phyloP scores from a whole-genome alignment of 2,329 filamentous ascomycete species.

The Colletotrichum sp. region DNA sequence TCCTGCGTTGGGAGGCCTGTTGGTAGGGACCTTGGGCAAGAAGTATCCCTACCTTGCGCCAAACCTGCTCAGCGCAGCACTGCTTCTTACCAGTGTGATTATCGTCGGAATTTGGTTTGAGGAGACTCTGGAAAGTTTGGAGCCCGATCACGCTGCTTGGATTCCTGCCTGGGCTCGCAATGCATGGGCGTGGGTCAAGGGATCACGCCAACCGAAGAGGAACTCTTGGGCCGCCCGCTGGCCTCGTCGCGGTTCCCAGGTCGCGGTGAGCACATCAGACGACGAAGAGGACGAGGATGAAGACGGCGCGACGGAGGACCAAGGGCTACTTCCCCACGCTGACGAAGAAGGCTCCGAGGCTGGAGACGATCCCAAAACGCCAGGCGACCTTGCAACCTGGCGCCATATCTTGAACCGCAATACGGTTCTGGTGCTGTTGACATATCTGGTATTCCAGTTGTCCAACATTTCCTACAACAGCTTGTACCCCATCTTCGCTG shows the following conservation, averaged over 20 bases:
- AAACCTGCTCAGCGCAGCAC: slow-evolving; percentile 77
- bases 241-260: slow-evolving; percentile 32
- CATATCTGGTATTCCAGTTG: slow-evolving; percentile 92
- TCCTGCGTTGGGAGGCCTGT: slow-evolving; percentile 84
- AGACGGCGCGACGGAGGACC: slow-evolving; percentile 14
- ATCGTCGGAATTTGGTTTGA: slow-evolving; percentile 82
- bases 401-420: slow-evolving; percentile 76
- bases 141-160: slow-evolving; percentile 33
- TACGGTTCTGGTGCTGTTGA: slow-evolving; percentile 79
- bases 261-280: slow-evolving; percentile 25
- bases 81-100: slow-evolving; percentile 76
- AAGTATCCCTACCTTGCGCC: slow-evolving; percentile 84
- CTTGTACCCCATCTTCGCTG: slow-evolving; percentile 90
- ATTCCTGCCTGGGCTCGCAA: slow-evolving; percentile 38
- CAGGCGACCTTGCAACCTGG: slow-evolving; percentile 54
- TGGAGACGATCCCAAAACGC: slow-evolving; percentile 54
- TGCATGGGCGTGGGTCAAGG: slow-evolving; percentile 31
- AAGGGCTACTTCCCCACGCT: slow-evolving; percentile 27
- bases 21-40: slow-evolving; percentile 68
- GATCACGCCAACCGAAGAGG: slow-evolving; percentile 24
- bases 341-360: slow-evolving; percentile 51
- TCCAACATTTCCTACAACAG: slow-evolving; percentile 96
- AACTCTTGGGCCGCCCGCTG: slow-evolving; percentile 44
- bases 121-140: slow-evolving; percentile 74
- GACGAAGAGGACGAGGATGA: slow-evolving; percentile 26